These are phyloP conservation scores for Curvularia lunata DNA, from an alignment of 2,329 filamentous ascomycete species.

Conservation along the genomic window DNA sequence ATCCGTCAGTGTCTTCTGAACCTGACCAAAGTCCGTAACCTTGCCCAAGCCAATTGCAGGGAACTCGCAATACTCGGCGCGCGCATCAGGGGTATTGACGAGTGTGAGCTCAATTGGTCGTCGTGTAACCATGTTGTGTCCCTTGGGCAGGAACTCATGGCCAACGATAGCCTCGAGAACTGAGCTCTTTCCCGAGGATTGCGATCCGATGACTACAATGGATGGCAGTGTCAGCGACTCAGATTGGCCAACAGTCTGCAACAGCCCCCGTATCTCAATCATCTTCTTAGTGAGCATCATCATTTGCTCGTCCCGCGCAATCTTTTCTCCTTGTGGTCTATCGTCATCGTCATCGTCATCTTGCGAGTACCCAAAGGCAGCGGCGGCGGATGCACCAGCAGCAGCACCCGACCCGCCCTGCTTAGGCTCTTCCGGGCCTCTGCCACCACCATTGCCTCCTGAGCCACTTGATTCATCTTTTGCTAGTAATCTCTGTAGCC, in stretches of 20 bases:
- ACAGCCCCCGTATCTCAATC: conserved; percentile 95
- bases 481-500: conserved; percentile 75
- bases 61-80: conserved; percentile 93
- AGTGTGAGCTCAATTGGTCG: conserved; percentile 95
- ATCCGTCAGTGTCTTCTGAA: conserved; percentile 93
- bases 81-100: conserved; percentile 88
- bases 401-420: conserved; percentile 62
- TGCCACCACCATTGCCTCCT: conserved; percentile 48
- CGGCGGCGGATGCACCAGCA: conserved; percentile 73
- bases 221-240: conserved; percentile 87
- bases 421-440: conserved; percentile 58
- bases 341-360: conserved; percentile 72
- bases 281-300: conserved; percentile 99
- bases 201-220: conserved; percentile 98
- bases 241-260: conserved; percentile 91
- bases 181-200: conserved; percentile 97
- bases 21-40: conserved; percentile 88
- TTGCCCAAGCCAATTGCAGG: conserved; percentile 87
- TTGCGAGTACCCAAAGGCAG: conserved; percentile 78
- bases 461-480: conserved; percentile 50
- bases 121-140: conserved; percentile 97
- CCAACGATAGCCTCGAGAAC: conserved; percentile 96
- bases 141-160: conserved; percentile 96
- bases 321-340: conserved; percentile 67
- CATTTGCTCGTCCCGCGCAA: conserved; percentile 94